Base-by-base conservation (phyloP, 305 asterid genomes). In the Solanum hybrid region DNA sequence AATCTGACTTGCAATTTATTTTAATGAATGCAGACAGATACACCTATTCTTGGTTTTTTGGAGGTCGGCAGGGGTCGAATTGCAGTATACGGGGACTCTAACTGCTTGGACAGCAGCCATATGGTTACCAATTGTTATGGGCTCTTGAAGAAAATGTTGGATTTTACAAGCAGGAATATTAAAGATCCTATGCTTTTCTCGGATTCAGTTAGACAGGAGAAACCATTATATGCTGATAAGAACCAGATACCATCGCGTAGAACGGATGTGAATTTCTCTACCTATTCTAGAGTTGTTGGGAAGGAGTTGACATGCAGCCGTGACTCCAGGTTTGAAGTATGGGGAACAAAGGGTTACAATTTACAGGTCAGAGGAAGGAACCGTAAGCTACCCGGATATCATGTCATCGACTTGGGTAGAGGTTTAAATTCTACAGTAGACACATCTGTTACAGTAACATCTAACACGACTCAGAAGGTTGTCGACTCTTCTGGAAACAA, bases 91-190 rank as follows among this genome's bases (percentile, higher is more conserved):
- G 99, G 99, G 88, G 99, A 97, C 89, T 97, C 99, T 90, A 97
- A 97, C 92, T 97, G 99, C 92, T 94, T 97, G 94, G 99, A 97
- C 91, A 95, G 99, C 93, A 97, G 99, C 95, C 99, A 97, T 91
- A 97, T 97, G 98, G 99, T 97, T 88, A 95, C 99, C 88, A 94
- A 97, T 92, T 97, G 99, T 92, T 96, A 94, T 88, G 97, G 98
- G 98, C 99, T 96, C 88, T 94, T 97, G 91, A 97, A 96, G 93
- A 96, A 94, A 89, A 93, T 97, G 89, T 87, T 97, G 90, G 98
- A 96, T 90, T 96, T 95, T 92, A 95, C 98, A 31, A 91, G 98
- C 84, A 93, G 77, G 42, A 91, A 91, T 89, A 87, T 92, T 37
- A 96, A 91, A 93, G 98, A 96, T 92, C 96, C 96, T 39, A 89